These are phyloP conservation scores for Scheffersomyces cryptocercus DNA, from an alignment of 1,139 yeast species.

Conservation along the genomic window DNA sequence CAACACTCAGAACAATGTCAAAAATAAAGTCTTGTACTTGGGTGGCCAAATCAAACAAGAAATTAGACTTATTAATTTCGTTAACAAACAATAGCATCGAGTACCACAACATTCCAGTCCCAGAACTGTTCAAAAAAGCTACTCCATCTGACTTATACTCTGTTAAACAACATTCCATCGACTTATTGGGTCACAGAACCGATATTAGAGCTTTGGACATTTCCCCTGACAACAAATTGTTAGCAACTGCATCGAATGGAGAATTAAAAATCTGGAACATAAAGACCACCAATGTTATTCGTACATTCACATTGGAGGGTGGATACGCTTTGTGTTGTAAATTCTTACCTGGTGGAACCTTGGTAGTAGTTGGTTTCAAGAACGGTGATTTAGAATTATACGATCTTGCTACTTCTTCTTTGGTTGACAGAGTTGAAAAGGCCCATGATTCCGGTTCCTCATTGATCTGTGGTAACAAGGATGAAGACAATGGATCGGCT, in stretches of 20 bases:
- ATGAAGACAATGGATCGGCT: conserved; percentile 59
- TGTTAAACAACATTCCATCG: conserved; percentile 56
- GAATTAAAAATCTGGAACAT: conserved; percentile 87
- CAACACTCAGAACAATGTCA: conserved; percentile 56
- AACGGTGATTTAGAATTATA: conserved; percentile 82
- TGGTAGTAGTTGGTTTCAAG: conserved; percentile 88
- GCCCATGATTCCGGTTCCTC: conserved; percentile 53
- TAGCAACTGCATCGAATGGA: conserved; percentile 92
- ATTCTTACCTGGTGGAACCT: conserved; percentile 88
- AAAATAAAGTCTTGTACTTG: conserved; percentile 61
- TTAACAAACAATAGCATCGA: conserved; percentile 76
- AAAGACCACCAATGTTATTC: conserved; percentile 67
- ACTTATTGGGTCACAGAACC: conserved; percentile 81
- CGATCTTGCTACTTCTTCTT: conserved; percentile 81
- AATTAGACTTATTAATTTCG: conserved; percentile 61
- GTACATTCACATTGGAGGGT: conserved; percentile 72
- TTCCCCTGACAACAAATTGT: conserved; percentile 73
- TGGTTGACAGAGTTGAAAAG: conserved; percentile 59
- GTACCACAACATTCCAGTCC: conserved; percentile 56
- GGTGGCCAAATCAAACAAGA: conserved; percentile 47
- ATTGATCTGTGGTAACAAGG: conserved; percentile 11
- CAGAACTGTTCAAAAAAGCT: conserved; percentile 47
- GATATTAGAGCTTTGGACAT: conserved; percentile 85
- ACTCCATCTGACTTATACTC: conserved; percentile 37
- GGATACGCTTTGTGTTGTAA: conserved; percentile 84